A percentile compares a stretch with the other conserved stretches of the same genome.
These are phyloP conservation scores for Starmerella roubikii DNA, from an alignment of 805 yeast species.

Conservation along the genomic window DNA sequence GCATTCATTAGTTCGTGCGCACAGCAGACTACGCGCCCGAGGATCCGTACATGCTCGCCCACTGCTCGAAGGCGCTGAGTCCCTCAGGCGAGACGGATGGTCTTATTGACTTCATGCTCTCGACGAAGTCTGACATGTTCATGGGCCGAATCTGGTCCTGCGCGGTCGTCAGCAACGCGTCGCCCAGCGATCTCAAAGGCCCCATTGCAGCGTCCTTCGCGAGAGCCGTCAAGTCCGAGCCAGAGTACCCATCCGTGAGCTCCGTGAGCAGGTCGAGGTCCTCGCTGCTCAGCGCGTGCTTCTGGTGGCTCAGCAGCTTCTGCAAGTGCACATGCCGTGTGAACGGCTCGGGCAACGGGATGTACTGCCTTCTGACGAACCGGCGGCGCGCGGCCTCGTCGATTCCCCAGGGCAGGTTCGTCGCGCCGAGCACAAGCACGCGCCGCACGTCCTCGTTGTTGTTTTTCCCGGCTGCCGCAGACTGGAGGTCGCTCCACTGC, in stretches of 20 bases:
- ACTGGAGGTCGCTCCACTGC: slow-evolving; percentile 86
- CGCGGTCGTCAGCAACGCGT: slow-evolving; percentile 51
- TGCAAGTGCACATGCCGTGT: slow-evolving; percentile 61
- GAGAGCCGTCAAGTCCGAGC: slow-evolving; percentile 81
- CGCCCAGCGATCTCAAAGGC: slow-evolving; percentile 81
- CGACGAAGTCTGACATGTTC: slow-evolving; percentile 54
- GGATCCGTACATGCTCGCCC: slow-evolving; percentile 81
- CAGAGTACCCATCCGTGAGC: slow-evolving; percentile 75
- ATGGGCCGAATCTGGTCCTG: slow-evolving; percentile 71
- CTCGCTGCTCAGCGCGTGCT: slow-evolving; percentile 48
- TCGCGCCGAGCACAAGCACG: slow-evolving; percentile 85
- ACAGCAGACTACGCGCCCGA: slow-evolving; percentile 48
- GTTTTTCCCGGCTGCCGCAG: slow-evolving; percentile 70
- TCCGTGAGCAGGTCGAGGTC: slow-evolving; percentile 50
- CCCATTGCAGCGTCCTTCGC: slow-evolving; percentile 99
- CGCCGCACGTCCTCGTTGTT: slow-evolving; percentile 39
- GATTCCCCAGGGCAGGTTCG: slow-evolving; percentile 88
- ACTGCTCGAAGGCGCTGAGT: slow-evolving; percentile 62
- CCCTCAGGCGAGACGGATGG: slow-evolving; percentile 85
- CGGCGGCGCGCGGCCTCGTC: slow-evolving; percentile 95
- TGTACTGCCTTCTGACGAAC: slow-evolving; percentile 81
- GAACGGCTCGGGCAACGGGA: slow-evolving; percentile 82
- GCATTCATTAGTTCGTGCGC: too few relatives aligned
- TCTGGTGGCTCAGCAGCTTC: slow-evolving; percentile 56
- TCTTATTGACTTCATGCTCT: slow-evolving; percentile 62